Evolutionary conservation across 176 grass and related monocot genomes (phyloP), one percentile per base, ranked within the genome.

Genomic region (Juncus effusus): DNA sequence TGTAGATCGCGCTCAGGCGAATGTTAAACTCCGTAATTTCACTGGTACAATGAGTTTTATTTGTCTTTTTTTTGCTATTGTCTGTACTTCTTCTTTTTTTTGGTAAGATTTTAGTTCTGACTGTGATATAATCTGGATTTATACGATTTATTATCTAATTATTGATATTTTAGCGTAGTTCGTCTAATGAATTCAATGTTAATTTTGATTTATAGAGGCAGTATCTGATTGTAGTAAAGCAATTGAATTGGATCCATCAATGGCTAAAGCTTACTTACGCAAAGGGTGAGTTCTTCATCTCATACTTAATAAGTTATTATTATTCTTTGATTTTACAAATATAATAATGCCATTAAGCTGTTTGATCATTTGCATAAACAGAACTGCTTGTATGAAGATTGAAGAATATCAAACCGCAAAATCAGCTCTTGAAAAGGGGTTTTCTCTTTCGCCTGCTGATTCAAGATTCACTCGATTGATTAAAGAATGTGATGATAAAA

Each of bases 341-440:
- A 13, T 42, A 2, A 42, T 6, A 42, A 49, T 45, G 55, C 16
- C 8, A 28, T 40, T 7, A 57, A 61, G 58, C 37, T 76, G 45
- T 5, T 3, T 53, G 3, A 63, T n/a, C 77, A 13, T 19, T 10
- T 50, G 9, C n/a, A 28, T 28, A 28, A 28, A 28, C 74, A 95
- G 90, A 40, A 67, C 80, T 19, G 90, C 90, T 44, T 95, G 90
- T 72, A 84, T 95, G 28, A 84, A 87, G 40, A 86, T 95, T 42
- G 90, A 86, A 68, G 90, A 95, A 74, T 95, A 95, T 72, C 86
- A 90, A 76, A 95, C 86, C 56, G 90, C 86, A 67, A 95, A 95
- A 76, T 61, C 83, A 66, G 86, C 86, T 74, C 86, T 95, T 70
- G 83, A 90, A 81, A 42, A 75, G 16, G 86, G 90, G 51, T 83